Evolutionary conservation across 139 green algal species (phyloP), one percentile per base, ranked within the genome.

Genomic region (Closterium sp.): DNA sequence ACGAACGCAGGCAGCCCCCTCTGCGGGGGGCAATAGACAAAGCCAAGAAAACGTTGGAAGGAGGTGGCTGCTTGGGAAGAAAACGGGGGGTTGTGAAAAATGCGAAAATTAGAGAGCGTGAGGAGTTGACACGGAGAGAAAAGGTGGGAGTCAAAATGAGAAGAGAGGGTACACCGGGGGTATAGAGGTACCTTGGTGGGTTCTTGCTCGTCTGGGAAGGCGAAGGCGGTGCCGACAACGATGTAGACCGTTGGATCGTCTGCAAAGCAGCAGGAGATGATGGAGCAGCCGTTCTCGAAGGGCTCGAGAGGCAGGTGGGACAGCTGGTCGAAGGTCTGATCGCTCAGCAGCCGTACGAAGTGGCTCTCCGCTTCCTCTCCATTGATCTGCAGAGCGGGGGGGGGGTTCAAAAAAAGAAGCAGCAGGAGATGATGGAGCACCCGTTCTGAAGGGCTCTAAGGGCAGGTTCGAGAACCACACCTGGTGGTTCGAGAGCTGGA

Each of bases 201-300:
- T 93, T 99, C 98, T 0, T 89, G 23, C 92, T 99, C 98, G 0
- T 97, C 95, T 0, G 94, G 95, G 1, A 94, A 84, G 4, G 96
- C 81, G 32, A 91, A 95, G 16, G 93, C 95, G 3, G 97, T 99
- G 33, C 98, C 98, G n/a, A 99, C 95, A 1, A 97, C 91, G 91
- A 95, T 98, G 91, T 97, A 98, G 23, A 34, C 23, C 6, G 64
- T 83, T 6, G 93, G 85, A 83, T 97, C 95, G 23, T 96, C 96
- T 6, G 86, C 86, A 89, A 96, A 96, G 19, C 88, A 85, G 81
- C 92, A 95, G n/a, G 88, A 95, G 1, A 95, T 88, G 19, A 98
- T 90, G 34, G 90, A 93, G 87, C 93, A 96, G 19, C 92, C 95
- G 81, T 96, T 92, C 89, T 98, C 97, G 81, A 94, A 91, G 7